Conservation (phyloP, 2,329 filamentous ascomycete species). For the Penicillium sp. region DNA sequence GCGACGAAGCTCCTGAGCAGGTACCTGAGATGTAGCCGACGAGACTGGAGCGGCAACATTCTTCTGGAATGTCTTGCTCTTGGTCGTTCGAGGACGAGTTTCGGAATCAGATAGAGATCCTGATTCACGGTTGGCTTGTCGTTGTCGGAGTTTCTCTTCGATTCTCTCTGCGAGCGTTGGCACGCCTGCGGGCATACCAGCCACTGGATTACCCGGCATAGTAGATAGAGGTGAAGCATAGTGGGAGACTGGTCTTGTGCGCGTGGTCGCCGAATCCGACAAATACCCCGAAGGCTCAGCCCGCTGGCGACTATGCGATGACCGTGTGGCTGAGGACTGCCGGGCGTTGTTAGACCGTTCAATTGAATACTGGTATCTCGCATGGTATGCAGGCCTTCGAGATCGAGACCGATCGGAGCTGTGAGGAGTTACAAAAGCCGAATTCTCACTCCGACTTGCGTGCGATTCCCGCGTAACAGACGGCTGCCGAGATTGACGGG, state of each 20-base stretch:
- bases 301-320: constrained; percentile 7
- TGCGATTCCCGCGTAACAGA: constrained; percentile 3
- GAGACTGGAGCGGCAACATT: constrained; percentile 1
- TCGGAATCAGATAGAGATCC: constrained; percentile 14
- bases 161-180: constrained; percentile 29
- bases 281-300: constrained; percentile 18
- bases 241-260: constrained; percentile 5
- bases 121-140: constrained; percentile 25
- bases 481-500: constrained; percentile 5
- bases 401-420: constrained; percentile 8
- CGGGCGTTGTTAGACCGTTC: constrained; percentile 20
- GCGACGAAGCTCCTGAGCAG: constrained; percentile 7
- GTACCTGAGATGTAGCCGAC: constrained; percentile 6
- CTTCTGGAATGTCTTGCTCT: constrained; percentile 6
- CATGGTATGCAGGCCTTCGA: constrained; percentile 9
- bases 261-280: constrained; percentile 20
- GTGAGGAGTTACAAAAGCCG: constrained; percentile 9
- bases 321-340: constrained; percentile 6
- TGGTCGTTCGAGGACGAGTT: constrained; percentile 1
- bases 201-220: constrained; percentile 3
- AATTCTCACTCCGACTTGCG: background rate
- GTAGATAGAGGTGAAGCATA: constrained; percentile 2
- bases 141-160: constrained; percentile 32
- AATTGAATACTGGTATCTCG: background rate
- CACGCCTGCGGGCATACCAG: constrained; percentile 9